Percentiles rank a stretch among this genome's conserved stretches.
phyloP scores from a whole-genome alignment of 2,329 filamentous ascomycete species.

The Spiromastix sp. region DNA sequence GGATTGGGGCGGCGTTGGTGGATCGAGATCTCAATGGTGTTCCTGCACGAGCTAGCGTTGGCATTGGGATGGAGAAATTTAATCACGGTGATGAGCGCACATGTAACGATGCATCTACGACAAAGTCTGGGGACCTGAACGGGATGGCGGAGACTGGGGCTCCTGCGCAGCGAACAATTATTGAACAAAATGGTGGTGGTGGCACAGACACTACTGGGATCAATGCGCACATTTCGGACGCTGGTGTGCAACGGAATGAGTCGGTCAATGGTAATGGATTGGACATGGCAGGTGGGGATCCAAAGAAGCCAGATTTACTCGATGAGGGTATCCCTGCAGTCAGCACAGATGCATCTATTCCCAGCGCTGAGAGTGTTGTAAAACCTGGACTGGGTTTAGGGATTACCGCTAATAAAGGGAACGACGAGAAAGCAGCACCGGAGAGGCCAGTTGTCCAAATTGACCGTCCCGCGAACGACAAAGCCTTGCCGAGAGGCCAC shows the following conservation, averaged over 20 bases:
- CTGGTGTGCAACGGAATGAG: no score
- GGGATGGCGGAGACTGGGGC: background rate
- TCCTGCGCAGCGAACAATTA: no score
- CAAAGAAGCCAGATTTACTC: background rate
- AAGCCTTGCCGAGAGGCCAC: background rate
- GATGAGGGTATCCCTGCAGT: background rate
- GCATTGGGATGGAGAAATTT: background rate
- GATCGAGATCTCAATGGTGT: background rate
- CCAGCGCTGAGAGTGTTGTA: background rate
- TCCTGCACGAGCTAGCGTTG: background rate
- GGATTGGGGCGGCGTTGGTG: background rate
- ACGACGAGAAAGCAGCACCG: background rate
- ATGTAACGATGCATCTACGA: background rate
- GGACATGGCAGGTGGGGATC: background rate
- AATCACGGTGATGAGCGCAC: background rate
- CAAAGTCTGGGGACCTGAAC: background rate
- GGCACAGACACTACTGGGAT: no score
- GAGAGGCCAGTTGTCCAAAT: constrained; percentile 11
- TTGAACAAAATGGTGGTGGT: background rate
- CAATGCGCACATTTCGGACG: no score
- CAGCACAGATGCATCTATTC: background rate
- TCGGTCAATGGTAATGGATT: background rate
- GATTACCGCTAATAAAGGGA: background rate
- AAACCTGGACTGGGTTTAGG: background rate
- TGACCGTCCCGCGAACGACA: background rate